Conservation (phyloP, 306 rosid species). For the Neltuma alba region DNA sequence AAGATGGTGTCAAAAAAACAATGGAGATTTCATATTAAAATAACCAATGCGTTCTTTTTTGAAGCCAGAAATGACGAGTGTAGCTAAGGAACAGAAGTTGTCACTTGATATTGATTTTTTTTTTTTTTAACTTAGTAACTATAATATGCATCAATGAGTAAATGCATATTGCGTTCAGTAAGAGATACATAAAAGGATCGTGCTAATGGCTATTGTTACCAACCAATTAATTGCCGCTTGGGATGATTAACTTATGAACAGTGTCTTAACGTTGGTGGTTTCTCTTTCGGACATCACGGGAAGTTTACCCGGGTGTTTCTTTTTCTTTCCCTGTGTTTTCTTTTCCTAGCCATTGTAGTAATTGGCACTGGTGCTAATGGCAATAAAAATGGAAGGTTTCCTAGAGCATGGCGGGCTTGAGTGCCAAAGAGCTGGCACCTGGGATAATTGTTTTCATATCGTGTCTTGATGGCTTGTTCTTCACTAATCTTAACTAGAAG, state of each 20-base stretch:
- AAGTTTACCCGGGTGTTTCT: neutral
- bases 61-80: neutral
- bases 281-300: neutral
- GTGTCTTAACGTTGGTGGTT: neutral
- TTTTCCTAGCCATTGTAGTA: too few relatives aligned
- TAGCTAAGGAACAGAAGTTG: neutral
- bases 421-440: neutral
- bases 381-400: neutral
- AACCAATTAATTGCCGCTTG: neutral
- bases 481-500: neutral
- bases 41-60: neutral
- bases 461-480: neutral
- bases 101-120: neutral
- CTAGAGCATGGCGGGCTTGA: neutral
- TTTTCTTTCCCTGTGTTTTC: too few relatives aligned
- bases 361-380: neutral
- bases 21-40: neutral
- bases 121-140: neutral
- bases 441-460: neutral
- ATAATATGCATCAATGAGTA: neutral
- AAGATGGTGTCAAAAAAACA: neutral
- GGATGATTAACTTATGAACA: neutral
- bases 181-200: neutral
- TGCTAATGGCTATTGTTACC: neutral
- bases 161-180: neutral